Evolutionary conservation across 495 filamentous ascomycete genomes (phyloP), one percentile per base, ranked within the genome.

Genomic region (Paragyromitra xinjiangensis): DNA sequence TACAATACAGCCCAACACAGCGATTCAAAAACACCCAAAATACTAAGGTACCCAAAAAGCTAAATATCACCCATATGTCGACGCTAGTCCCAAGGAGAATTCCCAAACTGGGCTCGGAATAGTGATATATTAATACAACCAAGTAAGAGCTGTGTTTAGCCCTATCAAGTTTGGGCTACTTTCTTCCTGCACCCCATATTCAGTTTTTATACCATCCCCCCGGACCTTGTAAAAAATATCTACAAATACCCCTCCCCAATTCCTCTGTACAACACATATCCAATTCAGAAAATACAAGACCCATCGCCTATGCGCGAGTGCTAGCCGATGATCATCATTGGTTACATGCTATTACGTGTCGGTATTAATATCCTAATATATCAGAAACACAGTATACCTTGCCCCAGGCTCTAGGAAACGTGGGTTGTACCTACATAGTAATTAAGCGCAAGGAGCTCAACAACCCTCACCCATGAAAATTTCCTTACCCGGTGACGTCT

Each of bases 281-380:
- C 16, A 16, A 51, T 51, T n/a, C n/a, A 16, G 14, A 51, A 51
- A n/a, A n/a, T 6, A 6, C 48, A 16, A 51, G 48, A 6, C 16
- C 48, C 16, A n/a, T 51, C 48, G 19, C 19, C 19, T 16, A 51
- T 6, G 19, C 48, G 44, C 53, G 53, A 56, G 53, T 56, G 53
- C 53, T 26, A 11, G 24, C 24, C 24, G 53, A 56, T 56, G 53
- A 26, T 56, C 53, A 9, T 12, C 9, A 56, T 56, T 26, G 19
- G 53, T 9, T 56, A 9, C 29, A 34, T 34, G 48, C 48, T 51
- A 2, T 19, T 34, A 34, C 29, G n/a, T 8, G 48, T 56, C 24
- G 9, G 53, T 22, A 56, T 26, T 56, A 56, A 56, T 56, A 56
- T 29, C 26, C 24, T 56, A 56, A 56, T 56, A 56, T 29, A 56